These are phyloP conservation scores for Scenedesmus sp. DNA, from an alignment of 163 green algal species.

Conservation along the genomic window DNA sequence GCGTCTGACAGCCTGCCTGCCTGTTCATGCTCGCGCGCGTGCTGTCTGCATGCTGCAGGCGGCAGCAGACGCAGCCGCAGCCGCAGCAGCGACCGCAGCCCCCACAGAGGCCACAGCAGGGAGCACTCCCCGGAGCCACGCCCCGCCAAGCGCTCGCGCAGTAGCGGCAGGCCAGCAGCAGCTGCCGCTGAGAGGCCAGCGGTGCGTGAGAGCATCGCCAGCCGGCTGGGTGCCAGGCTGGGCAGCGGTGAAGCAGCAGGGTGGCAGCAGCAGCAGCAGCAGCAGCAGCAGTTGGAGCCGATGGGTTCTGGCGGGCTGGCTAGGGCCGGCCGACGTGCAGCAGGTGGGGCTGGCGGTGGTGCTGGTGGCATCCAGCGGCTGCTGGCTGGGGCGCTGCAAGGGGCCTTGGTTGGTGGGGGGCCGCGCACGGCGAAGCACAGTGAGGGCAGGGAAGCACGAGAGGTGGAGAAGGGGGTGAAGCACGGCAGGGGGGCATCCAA, in stretches of 20 bases:
- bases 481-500: background rate
- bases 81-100: background rate
- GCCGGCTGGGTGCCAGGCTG: background rate
- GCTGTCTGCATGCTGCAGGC: background rate
- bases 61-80: background rate
- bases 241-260: background rate
- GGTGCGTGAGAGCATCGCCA: background rate
- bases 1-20: background rate
- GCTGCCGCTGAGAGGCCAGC: background rate
- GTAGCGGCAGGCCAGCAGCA: background rate
- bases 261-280: background rate
- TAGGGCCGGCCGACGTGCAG: background rate
- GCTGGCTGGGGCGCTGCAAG: background rate
- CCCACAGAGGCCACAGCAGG: background rate
- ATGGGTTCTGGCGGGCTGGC: background rate
- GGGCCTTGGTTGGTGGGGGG: background rate
- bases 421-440: background rate
- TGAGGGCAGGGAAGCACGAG: background rate
- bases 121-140: background rate
- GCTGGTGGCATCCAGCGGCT: background rate
- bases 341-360: background rate
- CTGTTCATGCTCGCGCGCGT: background rate
- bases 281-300: background rate
- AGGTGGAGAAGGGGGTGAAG: background rate
- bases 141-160: conserved; percentile 6